These are phyloP conservation scores for Pezicula rhizophila DNA, from an alignment of 2,329 filamentous ascomycete genomes.

Conservation along the genomic window DNA sequence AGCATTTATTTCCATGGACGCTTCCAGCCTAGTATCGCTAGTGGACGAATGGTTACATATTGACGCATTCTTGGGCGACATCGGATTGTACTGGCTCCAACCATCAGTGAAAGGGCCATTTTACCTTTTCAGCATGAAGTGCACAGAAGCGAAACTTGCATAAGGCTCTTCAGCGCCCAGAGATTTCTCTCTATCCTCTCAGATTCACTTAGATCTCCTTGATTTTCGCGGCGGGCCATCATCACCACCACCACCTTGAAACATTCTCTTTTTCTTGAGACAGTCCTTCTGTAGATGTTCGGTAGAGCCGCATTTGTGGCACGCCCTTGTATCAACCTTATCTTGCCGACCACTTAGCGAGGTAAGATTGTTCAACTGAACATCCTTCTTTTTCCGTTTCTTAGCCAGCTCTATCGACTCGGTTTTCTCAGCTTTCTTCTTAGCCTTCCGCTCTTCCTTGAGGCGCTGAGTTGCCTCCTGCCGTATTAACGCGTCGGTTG, in stretches of 20 bases:
- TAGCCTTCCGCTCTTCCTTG: constrained; percentile 37
- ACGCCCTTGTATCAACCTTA: constrained; percentile 32
- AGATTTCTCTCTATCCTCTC: background rate
- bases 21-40: too few species aligned
- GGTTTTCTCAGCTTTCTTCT: constrained; percentile 41
- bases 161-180: too few species aligned
- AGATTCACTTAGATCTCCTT: background rate
- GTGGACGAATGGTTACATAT: too few species aligned
- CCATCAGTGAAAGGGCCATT: too few species aligned
- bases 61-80: too few species aligned
- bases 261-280: constrained; percentile 27
- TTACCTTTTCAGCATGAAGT: too few species aligned
- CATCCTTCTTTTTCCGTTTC: constrained; percentile 57
- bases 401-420: constrained; percentile 48
- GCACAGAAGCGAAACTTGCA: too few species aligned
- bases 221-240: constrained; percentile 16
- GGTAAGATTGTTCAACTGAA: constrained; percentile 57
- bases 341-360: constrained; percentile 50
- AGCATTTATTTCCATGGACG: too few species aligned
- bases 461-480: constrained; percentile 36
- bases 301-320: constrained; percentile 54
- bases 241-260: constrained; percentile 14
- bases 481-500: constrained; percentile 31
- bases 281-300: constrained; percentile 57
- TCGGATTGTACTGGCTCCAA: too few species aligned